Evolutionary conservation across 495 filamentous ascomycete genomes (phyloP).

Genomic region (Hamigera avellanea): DNA sequence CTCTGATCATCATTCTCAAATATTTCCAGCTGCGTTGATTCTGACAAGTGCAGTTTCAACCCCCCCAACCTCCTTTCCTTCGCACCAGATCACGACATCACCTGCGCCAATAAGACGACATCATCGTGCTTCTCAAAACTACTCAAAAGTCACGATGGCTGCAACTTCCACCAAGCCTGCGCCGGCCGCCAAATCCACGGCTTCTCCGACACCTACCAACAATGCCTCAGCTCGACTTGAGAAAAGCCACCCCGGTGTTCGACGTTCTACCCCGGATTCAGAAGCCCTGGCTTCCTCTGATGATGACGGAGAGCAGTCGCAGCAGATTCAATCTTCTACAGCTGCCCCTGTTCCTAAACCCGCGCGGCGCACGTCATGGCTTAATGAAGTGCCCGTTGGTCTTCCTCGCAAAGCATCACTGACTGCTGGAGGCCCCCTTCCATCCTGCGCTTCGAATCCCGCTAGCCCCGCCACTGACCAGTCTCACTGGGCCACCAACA

Average conservation of each 20-base stretch:
- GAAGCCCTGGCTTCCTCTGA: slow-evolving; percentile 89
- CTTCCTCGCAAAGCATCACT: slow-evolving; percentile 39
- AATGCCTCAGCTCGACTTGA: slow-evolving; percentile 57
- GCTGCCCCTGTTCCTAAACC: slow-evolving; percentile 28
- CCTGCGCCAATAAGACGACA: neutral
- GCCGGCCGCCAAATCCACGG: slow-evolving; percentile 13
- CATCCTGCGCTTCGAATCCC: slow-evolving; percentile 65
- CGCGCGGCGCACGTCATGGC: slow-evolving; percentile 41
- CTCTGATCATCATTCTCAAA: too few species aligned
- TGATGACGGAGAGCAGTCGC: slow-evolving; percentile 58
- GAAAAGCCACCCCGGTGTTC: slow-evolving; percentile 51
- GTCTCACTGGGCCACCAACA: slow-evolving; percentile 49
- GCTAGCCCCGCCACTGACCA: slow-evolving; percentile 61
- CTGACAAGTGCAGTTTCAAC: too few species aligned
- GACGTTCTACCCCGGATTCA: slow-evolving; percentile 82
- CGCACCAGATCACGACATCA: too few species aligned
- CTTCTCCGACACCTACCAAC: slow-evolving; percentile 19
- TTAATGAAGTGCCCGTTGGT: slow-evolving; percentile 36
- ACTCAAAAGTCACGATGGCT: slow-evolving; percentile 26
- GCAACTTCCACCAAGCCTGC: slow-evolving; percentile 15
- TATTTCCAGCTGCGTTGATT: too few species aligned
- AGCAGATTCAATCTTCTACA: slow-evolving; percentile 21
- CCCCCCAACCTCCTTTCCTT: too few species aligned
- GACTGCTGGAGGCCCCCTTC: slow-evolving; percentile 44
- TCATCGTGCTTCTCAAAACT: too few species aligned